Evolutionary conservation across 164 flowering plant genomes (phyloP), one percentile per base, ranked within the genome.

Genomic region (Amborella trichopoda): DNA sequence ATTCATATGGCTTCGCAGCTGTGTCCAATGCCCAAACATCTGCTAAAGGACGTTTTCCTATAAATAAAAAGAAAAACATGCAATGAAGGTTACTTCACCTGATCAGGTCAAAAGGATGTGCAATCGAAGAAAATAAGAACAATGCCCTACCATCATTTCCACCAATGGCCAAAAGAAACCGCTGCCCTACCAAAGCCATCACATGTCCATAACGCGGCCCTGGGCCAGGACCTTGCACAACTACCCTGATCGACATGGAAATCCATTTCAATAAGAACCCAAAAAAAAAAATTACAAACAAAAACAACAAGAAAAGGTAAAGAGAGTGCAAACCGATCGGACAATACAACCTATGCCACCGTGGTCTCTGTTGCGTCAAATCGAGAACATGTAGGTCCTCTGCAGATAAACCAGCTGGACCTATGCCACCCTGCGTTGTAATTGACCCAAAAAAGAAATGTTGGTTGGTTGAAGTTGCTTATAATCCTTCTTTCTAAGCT

Each of bases 1-100:
- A 93, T 65, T 93, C 99, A 61, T 93, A 93, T 57, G 99, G 99
- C 64, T 93, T 93, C 38, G 99, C 99, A 61, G 99, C 99, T 37
- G 99, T 93, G 63, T 93, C 99, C 40, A 93, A 57, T 19, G 99
- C 99, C 99, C 99, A 93, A 33, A 93, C 99, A 79, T 93, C 99
- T 62, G 99, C 96, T 62, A 93, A 62, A 40, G 96, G 91, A 21
- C 99, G 76, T 59, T 93, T 93, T 32, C 96, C 99, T 93, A 58
- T 6, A 24, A 30, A 67, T 26, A 46, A 55, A 53, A 18, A 16
- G 17, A 46, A 50, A 26, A 52, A n/a, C 52, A 28, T n/a, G 10
- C 21, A 34, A 24, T 39, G 20, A 3, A 22, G 21, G 16, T 38
- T 38, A 38, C 21, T n/a, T n/a, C n/a, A n/a, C n/a, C n/a, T n/a